These are phyloP conservation scores for Cordia subcordata DNA, from an alignment of 257 asterid species.

Conservation along the genomic window DNA sequence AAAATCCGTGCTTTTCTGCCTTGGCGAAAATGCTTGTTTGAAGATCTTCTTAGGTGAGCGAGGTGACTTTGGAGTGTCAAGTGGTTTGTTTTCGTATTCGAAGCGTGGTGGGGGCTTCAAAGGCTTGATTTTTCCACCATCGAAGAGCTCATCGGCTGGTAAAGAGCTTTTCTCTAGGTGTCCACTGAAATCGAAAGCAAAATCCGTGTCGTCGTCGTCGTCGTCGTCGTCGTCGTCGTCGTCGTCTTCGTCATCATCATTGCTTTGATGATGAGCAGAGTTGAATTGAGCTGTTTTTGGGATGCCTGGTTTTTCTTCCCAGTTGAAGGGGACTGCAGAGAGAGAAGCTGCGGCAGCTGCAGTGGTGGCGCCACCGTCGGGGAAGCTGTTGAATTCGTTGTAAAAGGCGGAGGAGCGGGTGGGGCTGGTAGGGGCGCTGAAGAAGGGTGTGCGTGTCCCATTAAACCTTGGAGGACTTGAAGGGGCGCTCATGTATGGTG, in stretches of 20 bases:
- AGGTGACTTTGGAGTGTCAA: constrained; percentile 43
- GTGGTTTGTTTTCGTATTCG: constrained; percentile 8
- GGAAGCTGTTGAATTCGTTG: constrained; percentile 15
- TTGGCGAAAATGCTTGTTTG: constrained; percentile 47
- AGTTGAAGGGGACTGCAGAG: constrained; percentile 50
- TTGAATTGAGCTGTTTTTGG: constrained; percentile 27
- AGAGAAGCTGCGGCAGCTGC: constrained; percentile 4
- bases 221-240: constrained; percentile 25
- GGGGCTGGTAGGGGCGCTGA: constrained; percentile 69
- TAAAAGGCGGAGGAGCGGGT: constrained; percentile 29
- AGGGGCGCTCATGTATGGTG: constrained; percentile 59
- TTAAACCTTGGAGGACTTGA: constrained; percentile 52
- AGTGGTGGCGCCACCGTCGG: not conserved
- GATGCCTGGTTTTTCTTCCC: constrained; percentile 72
- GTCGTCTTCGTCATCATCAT: not conserved
- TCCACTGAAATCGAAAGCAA: constrained; percentile 78
- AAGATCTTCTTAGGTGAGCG: constrained; percentile 40
- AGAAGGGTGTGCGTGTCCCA: constrained; percentile 21
- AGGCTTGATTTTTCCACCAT: constrained; percentile 81
- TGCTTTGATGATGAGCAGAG: not conserved
- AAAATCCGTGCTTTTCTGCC: constrained; percentile 25
- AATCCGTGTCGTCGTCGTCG: constrained; percentile 36
- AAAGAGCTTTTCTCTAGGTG: constrained; percentile 41
- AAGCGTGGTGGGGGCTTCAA: constrained; percentile 69
- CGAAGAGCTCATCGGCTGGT: constrained; percentile 85